Percentiles rank a stretch among this genome's conserved stretches.
Evolutionary conservation across 1,139 yeast genomes (phyloP).

Genomic region (Pneumocystis sp.): DNA sequence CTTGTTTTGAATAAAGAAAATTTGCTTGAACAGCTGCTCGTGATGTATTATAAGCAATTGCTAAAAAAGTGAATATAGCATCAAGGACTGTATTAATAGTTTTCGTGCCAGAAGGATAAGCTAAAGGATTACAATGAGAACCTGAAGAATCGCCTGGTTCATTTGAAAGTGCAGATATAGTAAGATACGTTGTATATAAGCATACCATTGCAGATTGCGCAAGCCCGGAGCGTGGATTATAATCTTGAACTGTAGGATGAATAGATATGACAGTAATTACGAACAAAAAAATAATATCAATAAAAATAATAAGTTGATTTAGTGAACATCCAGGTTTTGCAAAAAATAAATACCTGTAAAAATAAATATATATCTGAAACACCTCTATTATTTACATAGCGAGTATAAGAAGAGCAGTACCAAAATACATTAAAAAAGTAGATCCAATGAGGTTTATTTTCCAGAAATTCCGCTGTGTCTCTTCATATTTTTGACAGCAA

Average conservation of each 20-base stretch:
- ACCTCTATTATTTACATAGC: conserved; percentile 33
- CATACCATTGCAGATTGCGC: conserved; percentile 97
- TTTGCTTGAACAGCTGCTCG: conserved; percentile 67
- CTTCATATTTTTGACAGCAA: conserved; percentile 78
- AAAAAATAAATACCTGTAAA: conserved; percentile 44
- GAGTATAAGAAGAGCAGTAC: conserved; percentile 54
- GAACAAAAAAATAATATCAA: conserved; percentile 53
- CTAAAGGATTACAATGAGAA: conserved; percentile 65
- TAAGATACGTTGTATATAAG: conserved; percentile 78
- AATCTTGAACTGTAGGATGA: conserved; percentile 74
- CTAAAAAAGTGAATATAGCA: conserved; percentile 82
- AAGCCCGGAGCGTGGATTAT: conserved; percentile 86
- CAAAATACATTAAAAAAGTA: conserved; percentile 68
- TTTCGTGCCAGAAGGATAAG: conserved; percentile 73
- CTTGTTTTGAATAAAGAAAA: not conserved
- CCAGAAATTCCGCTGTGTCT: conserved; percentile 44
- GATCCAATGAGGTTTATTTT: conserved; percentile 69
- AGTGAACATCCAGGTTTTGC: conserved; percentile 74
- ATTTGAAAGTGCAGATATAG: conserved; percentile 85
- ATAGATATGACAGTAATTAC: conserved; percentile 58
- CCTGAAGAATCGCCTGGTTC: conserved; percentile 73
- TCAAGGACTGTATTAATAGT: conserved; percentile 80
- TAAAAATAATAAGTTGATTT: conserved; percentile 76
- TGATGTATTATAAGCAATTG: conserved; percentile 93
- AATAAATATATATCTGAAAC: not conserved